Base-by-base conservation (phyloP, 1,284 basidiomycete genomes). In the Gymnopus androsaceus region DNA sequence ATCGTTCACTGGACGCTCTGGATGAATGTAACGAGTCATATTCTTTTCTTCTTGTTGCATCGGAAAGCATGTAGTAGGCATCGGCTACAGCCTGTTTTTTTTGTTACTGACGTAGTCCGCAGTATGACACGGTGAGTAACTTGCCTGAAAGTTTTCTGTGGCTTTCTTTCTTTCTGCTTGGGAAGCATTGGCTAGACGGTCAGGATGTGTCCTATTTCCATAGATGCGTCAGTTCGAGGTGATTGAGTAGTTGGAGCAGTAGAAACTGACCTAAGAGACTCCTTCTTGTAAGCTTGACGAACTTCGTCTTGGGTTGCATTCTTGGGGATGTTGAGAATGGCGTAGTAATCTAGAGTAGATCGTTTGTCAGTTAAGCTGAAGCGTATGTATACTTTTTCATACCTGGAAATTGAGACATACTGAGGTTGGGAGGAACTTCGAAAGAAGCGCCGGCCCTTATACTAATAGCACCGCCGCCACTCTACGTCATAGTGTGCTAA, bases 41-140 rank as follows among this genome's bases (percentile, higher is more conserved):
- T 72, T 98, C 95, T 62, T 70, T 76, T 53, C 90, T 82, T 51
- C 94, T 79, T 40, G 85, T 77, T 1, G 84, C 72, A 72, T 98
- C 93, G 0, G 92, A 95, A 25, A 98, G 83, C 7, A 97, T 92
- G 70, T 95, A 98, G 76, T 98, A 98, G 9, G 95, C 95, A 74
- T 98, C 95, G 49, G 95, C 94, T 58, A 98, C 88, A 12, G 87
- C 86, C 90, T 93, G 67, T 41, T 28, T 11, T 34, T 4, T 34
- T 9, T 41, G 14, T 55, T 34, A 31, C 25, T 37, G 46, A 36
- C 37, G 34, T 15, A 19, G 5, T 28, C 28, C n/a, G 25, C 31
- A 25, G 28, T 25, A 25, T 14, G 27, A 55, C 42, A 30, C n/a
- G n/a, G n/a, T n/a, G n/a, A n/a, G n/a, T 61, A n/a, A 17, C 37